Base-by-base conservation (phyloP, 1,284 basidiomycete species). In the Puccinia brachypodii region DNA sequence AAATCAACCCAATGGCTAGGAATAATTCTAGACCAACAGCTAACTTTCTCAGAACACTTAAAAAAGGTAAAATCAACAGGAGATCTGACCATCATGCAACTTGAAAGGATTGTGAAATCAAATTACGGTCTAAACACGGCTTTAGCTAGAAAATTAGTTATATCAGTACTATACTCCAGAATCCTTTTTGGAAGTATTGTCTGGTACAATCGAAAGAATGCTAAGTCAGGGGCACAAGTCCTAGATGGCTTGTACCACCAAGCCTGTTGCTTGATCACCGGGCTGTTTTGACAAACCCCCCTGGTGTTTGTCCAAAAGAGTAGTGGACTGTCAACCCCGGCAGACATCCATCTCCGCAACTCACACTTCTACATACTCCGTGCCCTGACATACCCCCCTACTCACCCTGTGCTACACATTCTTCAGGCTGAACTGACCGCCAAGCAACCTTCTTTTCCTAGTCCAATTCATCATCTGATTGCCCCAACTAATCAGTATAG, bases 41-140 rank as follows among this genome's bases (percentile, higher is more conserved):
- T 88, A 1, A 31, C 19, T 0, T 87, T 87, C 81, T 80, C 83
- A 28, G 78, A 83, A 3, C 87, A 87, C 56, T 82, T 86, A 16
- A 66, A 84, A 47, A 78, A 81, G n/a, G 83, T 86, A 42, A 83
- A 84, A 0, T 83, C 78, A 3, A 83, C 84, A 28, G 87, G 84
- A 0, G 40, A 68, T 13, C 84, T 78, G 47, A 85, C 86, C 0
- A 84, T 87, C 2, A 76, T 66, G 9, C 84, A 85, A 0, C 75
- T 88, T 0, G 83, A 83, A 0, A 86, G 87, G 85, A 86, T 88
- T 0, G 86, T 87, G 2, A 88, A 88, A 84, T 87, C 87, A 0
- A 81, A 86, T 0, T 83, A 85, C 0, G 87, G 88, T 1, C 84
- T 88, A 0, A 82, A 82, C 9, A 86, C 86, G 4, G 19, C 56